Evolutionary conservation across 2,329 filamentous ascomycete species (phyloP).

Genomic region (Penicillium griseofulvum): DNA sequence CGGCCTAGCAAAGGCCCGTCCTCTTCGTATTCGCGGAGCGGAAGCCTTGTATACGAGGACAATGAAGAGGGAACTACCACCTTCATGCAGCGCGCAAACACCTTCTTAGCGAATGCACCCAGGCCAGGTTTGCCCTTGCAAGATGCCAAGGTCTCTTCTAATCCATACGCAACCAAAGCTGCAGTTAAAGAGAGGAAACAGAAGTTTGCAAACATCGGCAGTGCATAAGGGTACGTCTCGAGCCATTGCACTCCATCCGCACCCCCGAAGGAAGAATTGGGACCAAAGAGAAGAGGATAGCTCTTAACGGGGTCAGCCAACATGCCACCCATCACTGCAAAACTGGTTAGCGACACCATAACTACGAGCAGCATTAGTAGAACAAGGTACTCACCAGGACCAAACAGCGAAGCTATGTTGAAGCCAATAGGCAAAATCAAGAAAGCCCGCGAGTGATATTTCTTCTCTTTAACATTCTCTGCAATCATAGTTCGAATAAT

Average conservation of each 20-base stretch:
- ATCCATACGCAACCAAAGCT: slow-evolving; percentile 56
- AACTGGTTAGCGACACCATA: slow-evolving; percentile 16
- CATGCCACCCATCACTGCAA: slow-evolving; percentile 60
- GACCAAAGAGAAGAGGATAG: slow-evolving; percentile 62
- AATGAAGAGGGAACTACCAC: slow-evolving; percentile 31
- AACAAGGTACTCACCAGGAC: slow-evolving; percentile 40
- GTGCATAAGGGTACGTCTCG: slow-evolving; percentile 62
- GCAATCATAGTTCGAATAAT: slow-evolving; percentile 71
- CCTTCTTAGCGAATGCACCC: slow-evolving; percentile 35
- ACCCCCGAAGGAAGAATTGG: slow-evolving; percentile 56
- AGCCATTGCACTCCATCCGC: slow-evolving; percentile 60
- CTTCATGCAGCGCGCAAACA: slow-evolving; percentile 28
- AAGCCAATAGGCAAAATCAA: slow-evolving; percentile 64
- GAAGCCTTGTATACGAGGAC: slow-evolving; percentile 33
- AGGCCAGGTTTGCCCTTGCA: slow-evolving; percentile 49
- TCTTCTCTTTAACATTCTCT: slow-evolving; percentile 69
- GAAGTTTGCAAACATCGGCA: slow-evolving; percentile 66
- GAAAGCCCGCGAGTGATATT: slow-evolving; percentile 56
- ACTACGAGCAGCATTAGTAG: slow-evolving; percentile 38
- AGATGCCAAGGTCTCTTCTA: slow-evolving; percentile 61
- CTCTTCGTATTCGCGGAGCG: slow-evolving; percentile 38
- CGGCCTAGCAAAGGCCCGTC: slow-evolving; percentile 35
- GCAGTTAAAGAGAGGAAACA: slow-evolving; percentile 57
- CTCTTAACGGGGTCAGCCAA: slow-evolving; percentile 65
- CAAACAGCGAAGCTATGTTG: slow-evolving; percentile 60